These are phyloP conservation scores for Linnemannia schmuckeri DNA, from an alignment of 192 early-diverging fungal genomes.

Conservation along the genomic window DNA sequence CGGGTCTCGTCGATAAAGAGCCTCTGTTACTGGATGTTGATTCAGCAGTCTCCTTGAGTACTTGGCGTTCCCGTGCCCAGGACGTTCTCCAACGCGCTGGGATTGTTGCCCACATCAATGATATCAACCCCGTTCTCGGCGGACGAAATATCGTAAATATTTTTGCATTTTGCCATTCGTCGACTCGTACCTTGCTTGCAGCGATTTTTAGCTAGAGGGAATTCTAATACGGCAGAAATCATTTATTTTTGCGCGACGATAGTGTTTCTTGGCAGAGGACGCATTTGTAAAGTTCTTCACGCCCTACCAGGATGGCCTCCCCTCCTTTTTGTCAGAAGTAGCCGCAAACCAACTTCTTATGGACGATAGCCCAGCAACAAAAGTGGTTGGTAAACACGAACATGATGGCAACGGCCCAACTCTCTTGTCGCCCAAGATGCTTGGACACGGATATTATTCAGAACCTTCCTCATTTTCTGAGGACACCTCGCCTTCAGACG, in stretches of 20 bases:
- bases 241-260: not conserved
- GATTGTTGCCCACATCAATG: not conserved
- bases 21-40: slow-evolving; percentile 19
- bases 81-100: not conserved
- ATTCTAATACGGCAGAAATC: not conserved
- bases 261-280: slow-evolving; percentile 39
- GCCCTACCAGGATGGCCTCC: slow-evolving; percentile 38
- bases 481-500: not conserved
- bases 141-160: slow-evolving; percentile 37
- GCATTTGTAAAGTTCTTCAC: slow-evolving; percentile 57
- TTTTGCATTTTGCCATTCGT: not conserved
- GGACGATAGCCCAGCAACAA: not conserved
- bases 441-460: slow-evolving; percentile 42
- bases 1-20: not conserved
- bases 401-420: too few relatives aligned
- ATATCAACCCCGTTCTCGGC: not conserved
- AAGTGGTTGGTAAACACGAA: not conserved
- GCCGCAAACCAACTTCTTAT: slow-evolving; percentile 19
- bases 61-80: slow-evolving; percentile 18
- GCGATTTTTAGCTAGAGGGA: not conserved
- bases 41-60: not conserved
- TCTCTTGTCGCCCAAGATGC: slow-evolving; percentile 27
- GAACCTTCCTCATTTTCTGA: not conserved
- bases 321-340: slow-evolving; percentile 28
- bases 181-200: too few relatives aligned